Base-by-base conservation (phyloP, 1,139 yeast genomes). In the Pichia sp. region DNA sequence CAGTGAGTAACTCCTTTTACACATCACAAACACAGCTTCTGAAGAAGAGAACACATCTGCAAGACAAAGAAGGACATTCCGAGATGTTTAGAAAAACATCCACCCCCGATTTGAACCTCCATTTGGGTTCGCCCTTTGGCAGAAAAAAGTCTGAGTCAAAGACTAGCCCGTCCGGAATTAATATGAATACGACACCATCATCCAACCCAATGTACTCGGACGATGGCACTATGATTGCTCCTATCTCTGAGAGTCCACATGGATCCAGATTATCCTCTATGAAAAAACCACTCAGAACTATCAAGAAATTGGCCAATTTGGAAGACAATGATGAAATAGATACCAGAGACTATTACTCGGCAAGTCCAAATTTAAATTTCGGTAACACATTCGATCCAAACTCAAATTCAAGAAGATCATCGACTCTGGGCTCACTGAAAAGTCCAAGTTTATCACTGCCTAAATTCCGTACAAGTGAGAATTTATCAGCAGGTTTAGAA, bases 401-500 rank as follows among this genome's bases (percentile, higher is more conserved):
- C 10, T 24, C 27, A 21, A 21, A 10, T 6, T 44, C 38, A 20
- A 22, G 32, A 35, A 34, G 38, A 30, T 42, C 24, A 36, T 6
- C 22, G 11, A 30, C 40, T 12, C n/a, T 51, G 34, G 45, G 35
- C 18, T 46, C 50, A 1, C 21, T 49, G 2, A 46, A 41, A 35
- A 19, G 47, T 4, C 51, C 54, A 14, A 50, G 40, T 19, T 19
- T 53, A 7, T 42, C 48, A 15, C 34, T 50, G 2, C 65, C 2
- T 50, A 58, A 14, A 50, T 45, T 53, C 15, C 43, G 44, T 19
- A 15, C 48, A 3, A 28, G 32, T 8, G 54, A 58, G 11, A 73
- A 70, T 42, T 58, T 71, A 3, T 67, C 75, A 0, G 55, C 58
- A 7, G 66, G 78, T 57, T 44, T 80, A 65, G 53, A 64, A 59